Conservation (phyloP, 768 basidiomycete genomes). For the Lactarius hatsudake region DNA sequence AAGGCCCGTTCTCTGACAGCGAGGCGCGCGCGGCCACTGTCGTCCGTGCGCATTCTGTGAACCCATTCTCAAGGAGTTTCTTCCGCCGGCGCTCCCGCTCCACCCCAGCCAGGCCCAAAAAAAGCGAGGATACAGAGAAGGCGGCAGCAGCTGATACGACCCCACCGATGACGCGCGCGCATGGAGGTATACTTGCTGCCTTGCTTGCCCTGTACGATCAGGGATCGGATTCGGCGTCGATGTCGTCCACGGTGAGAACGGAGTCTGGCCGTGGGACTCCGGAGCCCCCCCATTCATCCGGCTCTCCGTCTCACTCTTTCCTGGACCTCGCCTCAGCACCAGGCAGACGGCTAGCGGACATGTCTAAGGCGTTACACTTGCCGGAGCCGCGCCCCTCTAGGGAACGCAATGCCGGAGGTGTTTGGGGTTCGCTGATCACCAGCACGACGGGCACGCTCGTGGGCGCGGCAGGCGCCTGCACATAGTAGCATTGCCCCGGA, state of each 20-base stretch:
- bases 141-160: conserved; percentile 14
- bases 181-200: conserved; percentile 61
- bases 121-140: conserved; percentile 18
- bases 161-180: conserved; percentile 28
- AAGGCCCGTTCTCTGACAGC: conserved; percentile 8
- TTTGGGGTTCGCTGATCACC: conserved; percentile 69
- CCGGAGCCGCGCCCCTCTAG: conserved; percentile 34
- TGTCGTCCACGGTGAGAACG: conserved; percentile 18
- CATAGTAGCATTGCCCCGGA: conserved; percentile 53
- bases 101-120: background rate
- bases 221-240: conserved; percentile 27
- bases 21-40: conserved; percentile 42
- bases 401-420: conserved; percentile 54
- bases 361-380: conserved; percentile 16
- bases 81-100: conserved; percentile 4
- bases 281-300: conserved; percentile 17
- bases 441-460: conserved; percentile 58
- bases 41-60: conserved; percentile 42
- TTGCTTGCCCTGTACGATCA: conserved; percentile 61
- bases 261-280: conserved; percentile 31
- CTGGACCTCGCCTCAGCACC: conserved; percentile 21
- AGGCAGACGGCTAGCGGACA: conserved; percentile 9
- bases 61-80: conserved; percentile 20
- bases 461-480: conserved; percentile 56
- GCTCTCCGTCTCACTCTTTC: conserved; percentile 14